These are phyloP conservation scores for Silene conica DNA, from an alignment of 148 eudicot species.

Conservation along the genomic window DNA sequence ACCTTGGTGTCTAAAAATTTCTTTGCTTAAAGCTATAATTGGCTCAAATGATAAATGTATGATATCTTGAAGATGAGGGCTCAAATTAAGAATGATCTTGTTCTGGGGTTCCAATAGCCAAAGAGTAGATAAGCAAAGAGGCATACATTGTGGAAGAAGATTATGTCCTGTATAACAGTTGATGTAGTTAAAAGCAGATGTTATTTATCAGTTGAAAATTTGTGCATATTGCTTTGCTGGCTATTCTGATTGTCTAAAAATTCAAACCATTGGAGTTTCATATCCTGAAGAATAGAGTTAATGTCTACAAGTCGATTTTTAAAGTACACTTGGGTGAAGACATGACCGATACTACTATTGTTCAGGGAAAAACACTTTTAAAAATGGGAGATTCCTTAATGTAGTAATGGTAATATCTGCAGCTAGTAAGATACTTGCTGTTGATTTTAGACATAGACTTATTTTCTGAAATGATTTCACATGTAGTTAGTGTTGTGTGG, in stretches of 20 bases:
- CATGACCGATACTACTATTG: not conserved
- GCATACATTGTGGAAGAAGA: not conserved
- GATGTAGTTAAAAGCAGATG: not conserved
- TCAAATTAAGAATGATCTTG: not conserved
- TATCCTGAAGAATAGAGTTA: not conserved
- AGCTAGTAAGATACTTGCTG: not conserved
- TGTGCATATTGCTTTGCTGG: not conserved
- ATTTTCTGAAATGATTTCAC: not conserved
- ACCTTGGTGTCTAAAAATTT: not conserved
- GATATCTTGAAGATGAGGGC: not conserved
- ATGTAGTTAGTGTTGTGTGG: not conserved
- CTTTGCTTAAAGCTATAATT: not conserved
- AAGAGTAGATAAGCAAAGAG: not conserved
- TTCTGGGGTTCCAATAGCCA: not conserved
- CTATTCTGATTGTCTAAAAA: not conserved
- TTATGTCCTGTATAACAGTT: not conserved
- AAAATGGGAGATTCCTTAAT: too few relatives aligned
- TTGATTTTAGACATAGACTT: not conserved
- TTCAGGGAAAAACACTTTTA: too few relatives aligned
- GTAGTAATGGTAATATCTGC: too few relatives aligned
- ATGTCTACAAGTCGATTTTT: not conserved
- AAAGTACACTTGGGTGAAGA: not conserved
- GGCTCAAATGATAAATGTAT: not conserved
- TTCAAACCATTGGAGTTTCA: not conserved
- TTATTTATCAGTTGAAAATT: not conserved